Evolutionary conservation across 2,329 filamentous ascomycete species (phyloP), one percentile per base, ranked within the genome.

Genomic region (Colletotrichum echinochloae): DNA sequence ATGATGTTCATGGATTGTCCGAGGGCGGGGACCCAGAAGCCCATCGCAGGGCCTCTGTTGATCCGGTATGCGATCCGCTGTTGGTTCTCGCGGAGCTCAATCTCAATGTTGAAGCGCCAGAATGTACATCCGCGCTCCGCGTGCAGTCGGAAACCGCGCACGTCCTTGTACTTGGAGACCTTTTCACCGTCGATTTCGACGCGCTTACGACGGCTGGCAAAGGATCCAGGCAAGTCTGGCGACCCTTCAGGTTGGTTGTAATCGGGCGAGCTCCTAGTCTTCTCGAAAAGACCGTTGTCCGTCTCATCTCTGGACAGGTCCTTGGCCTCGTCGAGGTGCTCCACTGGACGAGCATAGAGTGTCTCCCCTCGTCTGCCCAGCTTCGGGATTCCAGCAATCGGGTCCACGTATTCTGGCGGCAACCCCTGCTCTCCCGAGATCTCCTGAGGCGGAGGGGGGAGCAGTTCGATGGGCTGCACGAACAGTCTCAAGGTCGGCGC

Each of bases 1-100:
- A 98, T 97, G 79, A 98, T 93, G 82, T 98, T 98, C 96, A 99
- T 99, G 2, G 92, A 89, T 79, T 97, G 88, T 20, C 90, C 92
- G 60, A 87, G 88, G 39, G 92, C 92, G 6, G 97, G 96, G 0
- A 99, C 94, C 95, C 96, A 99, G 79, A 99, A 99, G 1, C 92
- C 94, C 62, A 93, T 90, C 2, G 94, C 90, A 7, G 95, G 95
- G 0, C 96, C 95, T 56, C 91, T 88, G 77, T 99, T 99, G 83
- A 99, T 97, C 64, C 95, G 93, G 81, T 99, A 99, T 0, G 95
- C 95, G 73, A 99, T 92, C 48, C 95, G 91, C 76, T 95, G 90
- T 80, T 98, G 93, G 69, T 86, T 87, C 26, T 90, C 86, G 5
- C 88, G 87, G 20, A 99, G 88, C 80, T 99, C 95, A 60, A 99